Evolutionary conservation across 495 filamentous ascomycete species (phyloP).

Genomic region (Penicillium roqueforti): DNA sequence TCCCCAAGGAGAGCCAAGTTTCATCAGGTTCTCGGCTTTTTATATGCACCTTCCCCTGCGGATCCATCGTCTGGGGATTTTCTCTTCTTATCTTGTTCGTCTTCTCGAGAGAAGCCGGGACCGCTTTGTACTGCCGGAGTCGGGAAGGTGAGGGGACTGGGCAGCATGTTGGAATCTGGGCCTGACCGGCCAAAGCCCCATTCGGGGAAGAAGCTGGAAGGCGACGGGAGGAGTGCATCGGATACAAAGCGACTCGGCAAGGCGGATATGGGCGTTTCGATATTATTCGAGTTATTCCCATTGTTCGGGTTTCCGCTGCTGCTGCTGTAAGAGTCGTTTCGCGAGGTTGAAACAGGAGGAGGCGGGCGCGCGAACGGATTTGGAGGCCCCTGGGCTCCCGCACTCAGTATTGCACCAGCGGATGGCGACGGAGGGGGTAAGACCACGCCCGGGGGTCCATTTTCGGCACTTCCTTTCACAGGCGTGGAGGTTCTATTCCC

Average conservation of each 20-base stretch:
- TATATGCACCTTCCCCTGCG: constrained; percentile 34
- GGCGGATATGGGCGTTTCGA: constrained; percentile 96
- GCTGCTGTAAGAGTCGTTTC: constrained; percentile 49
- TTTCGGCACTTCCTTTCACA: constrained; percentile 50
- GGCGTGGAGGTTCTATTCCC: constrained; percentile 51
- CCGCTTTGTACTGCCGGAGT: constrained; percentile 75
- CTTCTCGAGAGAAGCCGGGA: constrained; percentile 62
- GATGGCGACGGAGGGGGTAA: constrained; percentile 92
- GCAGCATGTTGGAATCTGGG: constrained; percentile 73
- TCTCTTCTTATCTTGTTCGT: constrained; percentile 51
- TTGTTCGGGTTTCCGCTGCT: constrained; percentile 61
- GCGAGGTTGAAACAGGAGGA: constrained; percentile 40
- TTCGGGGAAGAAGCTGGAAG: constrained; percentile 86
- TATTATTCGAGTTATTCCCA: constrained; percentile 66
- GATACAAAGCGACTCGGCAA: constrained; percentile 86
- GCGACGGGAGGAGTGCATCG: constrained; percentile 78
- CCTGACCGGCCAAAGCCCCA: constrained; percentile 69
- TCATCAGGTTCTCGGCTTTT: constrained; percentile 46
- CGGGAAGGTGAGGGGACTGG: constrained; percentile 85
- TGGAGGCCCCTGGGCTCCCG: constrained; percentile 85
- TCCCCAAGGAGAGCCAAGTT: not conserved
- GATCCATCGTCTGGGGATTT: constrained; percentile 50
- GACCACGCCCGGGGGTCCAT: constrained; percentile 63
- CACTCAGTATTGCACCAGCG: constrained; percentile 77
- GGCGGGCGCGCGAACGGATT: constrained; percentile 94